These are phyloP conservation scores for Sanguinoderma infundibulare DNA, from an alignment of 1,284 basidiomycete species.

Conservation along the genomic window DNA sequence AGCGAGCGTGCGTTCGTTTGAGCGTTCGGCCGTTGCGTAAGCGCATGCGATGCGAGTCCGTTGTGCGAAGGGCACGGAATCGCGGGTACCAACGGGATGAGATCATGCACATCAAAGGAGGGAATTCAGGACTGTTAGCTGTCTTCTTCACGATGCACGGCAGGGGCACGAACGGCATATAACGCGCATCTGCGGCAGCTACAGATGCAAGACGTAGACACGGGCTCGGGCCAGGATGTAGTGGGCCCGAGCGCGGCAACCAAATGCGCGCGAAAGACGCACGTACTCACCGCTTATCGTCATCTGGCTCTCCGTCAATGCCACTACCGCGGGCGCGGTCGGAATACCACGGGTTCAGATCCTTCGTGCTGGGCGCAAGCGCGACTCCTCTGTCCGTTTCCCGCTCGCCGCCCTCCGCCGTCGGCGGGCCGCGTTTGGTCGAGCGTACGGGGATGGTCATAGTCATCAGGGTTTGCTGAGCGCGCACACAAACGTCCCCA, in stretches of 20 bases:
- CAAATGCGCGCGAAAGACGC: background rate
- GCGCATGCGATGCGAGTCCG: background rate
- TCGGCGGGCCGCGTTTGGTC: conserved; percentile 43
- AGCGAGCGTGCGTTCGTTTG: background rate
- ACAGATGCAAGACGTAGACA: too few relatives aligned
- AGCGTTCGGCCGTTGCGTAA: background rate
- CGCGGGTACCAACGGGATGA: background rate
- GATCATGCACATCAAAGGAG: background rate
- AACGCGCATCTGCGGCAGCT: too few relatives aligned
- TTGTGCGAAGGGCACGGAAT: background rate
- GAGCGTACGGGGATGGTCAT: conserved; percentile 49
- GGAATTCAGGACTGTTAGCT: background rate
- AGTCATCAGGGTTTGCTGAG: conserved; percentile 38
- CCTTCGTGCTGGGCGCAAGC: conserved; percentile 72
- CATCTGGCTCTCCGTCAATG: conserved; percentile 26
- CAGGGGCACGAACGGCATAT: too few relatives aligned
- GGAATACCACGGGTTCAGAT: conserved; percentile 81
- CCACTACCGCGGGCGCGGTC: conserved; percentile 33
- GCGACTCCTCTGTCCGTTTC: conserved; percentile 74
- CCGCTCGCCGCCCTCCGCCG: background rate
- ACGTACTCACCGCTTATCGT: conserved; percentile 36
- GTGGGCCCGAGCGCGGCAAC: background rate
- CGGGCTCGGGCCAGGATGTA: background rate
- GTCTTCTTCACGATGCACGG: too few relatives aligned
- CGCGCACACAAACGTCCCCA: too few relatives aligned